A percentile compares a stretch with the other conserved stretches of the same genome.
Conservation (phyloP, 257 asterid genomes). For the Jacaranda mimosifolia region DNA sequence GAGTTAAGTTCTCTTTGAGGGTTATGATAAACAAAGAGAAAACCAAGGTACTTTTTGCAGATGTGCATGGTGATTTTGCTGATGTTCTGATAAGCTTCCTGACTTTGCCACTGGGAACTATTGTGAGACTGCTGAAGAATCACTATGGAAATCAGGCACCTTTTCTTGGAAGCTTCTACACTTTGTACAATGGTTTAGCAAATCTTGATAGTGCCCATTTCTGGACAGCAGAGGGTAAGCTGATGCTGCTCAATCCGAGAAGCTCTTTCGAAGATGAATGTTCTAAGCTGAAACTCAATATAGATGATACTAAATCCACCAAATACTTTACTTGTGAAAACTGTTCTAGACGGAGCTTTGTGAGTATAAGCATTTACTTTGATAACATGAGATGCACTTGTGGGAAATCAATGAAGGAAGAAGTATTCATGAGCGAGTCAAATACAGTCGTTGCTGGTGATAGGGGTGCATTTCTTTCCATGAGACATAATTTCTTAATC, state of each 20-base stretch:
- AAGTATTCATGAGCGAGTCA: no score
- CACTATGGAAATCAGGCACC: background rate
- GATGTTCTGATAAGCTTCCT: constrained; percentile 36
- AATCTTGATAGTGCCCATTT: constrained; percentile 23
- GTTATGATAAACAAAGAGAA: constrained; percentile 29
- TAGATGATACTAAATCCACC: background rate
- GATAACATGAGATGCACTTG: background rate
- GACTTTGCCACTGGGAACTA: constrained; percentile 33
- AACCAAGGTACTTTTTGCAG: constrained; percentile 36
- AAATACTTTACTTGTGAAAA: constrained; percentile 8
- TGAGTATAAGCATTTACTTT: background rate
- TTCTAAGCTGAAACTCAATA: constrained; percentile 16
- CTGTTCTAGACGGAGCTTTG: no score
- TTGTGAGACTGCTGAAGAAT: constrained; percentile 2
- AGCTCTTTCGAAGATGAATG: background rate
- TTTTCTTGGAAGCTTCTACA: constrained; percentile 30
- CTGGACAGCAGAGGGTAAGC: background rate
- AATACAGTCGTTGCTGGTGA: background rate
- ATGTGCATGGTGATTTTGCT: constrained; percentile 14
- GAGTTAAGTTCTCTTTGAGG: constrained; percentile 20
- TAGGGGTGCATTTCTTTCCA: background rate
- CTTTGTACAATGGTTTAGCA: background rate
- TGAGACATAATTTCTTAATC: no score
- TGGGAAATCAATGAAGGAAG: background rate
- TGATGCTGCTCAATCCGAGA: constrained; percentile 26